A percentile compares a stretch with the other conserved stretches of the same genome.
Evolutionary conservation across 495 filamentous ascomycete genomes (phyloP).

Genomic region (Xylaria intraflava): DNA sequence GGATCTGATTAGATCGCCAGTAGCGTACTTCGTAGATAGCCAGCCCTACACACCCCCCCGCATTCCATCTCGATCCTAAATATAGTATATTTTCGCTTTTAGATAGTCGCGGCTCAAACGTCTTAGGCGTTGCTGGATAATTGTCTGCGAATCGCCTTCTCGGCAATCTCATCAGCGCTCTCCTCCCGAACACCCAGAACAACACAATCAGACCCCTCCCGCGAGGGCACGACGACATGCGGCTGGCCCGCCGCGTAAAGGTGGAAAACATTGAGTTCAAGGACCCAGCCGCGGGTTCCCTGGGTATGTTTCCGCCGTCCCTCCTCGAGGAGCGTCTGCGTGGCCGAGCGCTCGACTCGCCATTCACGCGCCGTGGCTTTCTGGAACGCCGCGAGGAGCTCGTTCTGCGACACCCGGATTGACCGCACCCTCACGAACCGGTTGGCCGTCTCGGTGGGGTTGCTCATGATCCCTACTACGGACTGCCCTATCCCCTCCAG

Average conservation of each 20-base stretch:
- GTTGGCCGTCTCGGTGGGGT: constrained; percentile 40
- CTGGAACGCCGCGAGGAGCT: constrained; percentile 36
- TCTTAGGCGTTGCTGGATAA: neutral
- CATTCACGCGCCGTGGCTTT: constrained; percentile 21
- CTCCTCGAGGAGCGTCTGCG: constrained; percentile 26
- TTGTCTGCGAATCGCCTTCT: neutral
- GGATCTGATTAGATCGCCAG: too few relatives aligned
- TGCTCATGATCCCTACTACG: constrained; percentile 34
- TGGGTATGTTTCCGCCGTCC: constrained; percentile 16
- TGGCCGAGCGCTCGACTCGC: constrained; percentile 20
- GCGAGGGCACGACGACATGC: constrained; percentile 18
- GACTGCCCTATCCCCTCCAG: constrained; percentile 37
- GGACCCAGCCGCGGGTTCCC: constrained; percentile 12
- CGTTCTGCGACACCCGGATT: constrained; percentile 32
- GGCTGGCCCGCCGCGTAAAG: constrained; percentile 20
- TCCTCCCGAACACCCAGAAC: constrained; percentile 21
- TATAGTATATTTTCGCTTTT: too few relatives aligned
- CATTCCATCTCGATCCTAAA: too few relatives aligned
- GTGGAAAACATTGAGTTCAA: constrained; percentile 23
- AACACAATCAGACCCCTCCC: constrained; percentile 13
- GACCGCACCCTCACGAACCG: constrained; percentile 37
- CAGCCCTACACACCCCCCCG: too few relatives aligned
- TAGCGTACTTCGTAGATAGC: too few relatives aligned
- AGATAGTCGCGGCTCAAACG: too few relatives aligned
- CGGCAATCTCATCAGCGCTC: constrained; percentile 7